Base-by-base conservation (phyloP, 208 protist genomes). In the Trypanosoma melophagium region DNA sequence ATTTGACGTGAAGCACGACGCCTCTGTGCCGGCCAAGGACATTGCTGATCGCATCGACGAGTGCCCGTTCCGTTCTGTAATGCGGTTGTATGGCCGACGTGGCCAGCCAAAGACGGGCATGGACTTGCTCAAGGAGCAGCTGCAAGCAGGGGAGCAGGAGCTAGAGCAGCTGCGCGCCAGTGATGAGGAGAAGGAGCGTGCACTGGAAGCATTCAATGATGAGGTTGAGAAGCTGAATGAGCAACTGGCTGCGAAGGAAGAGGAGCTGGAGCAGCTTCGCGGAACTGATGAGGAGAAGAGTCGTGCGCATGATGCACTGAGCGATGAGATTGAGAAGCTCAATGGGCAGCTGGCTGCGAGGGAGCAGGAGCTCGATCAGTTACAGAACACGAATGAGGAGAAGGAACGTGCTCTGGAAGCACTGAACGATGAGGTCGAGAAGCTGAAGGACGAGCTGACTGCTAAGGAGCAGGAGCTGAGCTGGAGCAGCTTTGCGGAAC, bases 401-500 rank as follows among this genome's bases (percentile, higher is more conserved):
- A 66, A 51, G 40, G 60, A 47, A 22, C 50, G 50, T 22, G 14
- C 38, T 17, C 25, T 74, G 52, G 55, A 54, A 19, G 17, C 52
- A 22, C 14, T 58, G 31, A 16, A 60, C 10, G 62, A 54, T 41
- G 60, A 67, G 14, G 61, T 74, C 21, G 57, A 70, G 54, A 67
- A 80, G 4, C 61, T 68, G 17, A 47, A 80, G 44, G 35, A 57
- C 5, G 14, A 68, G 21, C 51, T 68, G 52, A n/a, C 35, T 45
- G 49, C 38, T 1, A 52, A 68, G 51, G 49, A 68, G 16, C 51
- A 68, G 50, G 51, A 66, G 38, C 5, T 54, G 1, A 35, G 28
- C 51, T 68, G 49, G 17, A 35, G 28, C 28, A 35, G 5, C 5
- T 35, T 7, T 5, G 5, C 1, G 5, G 24, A 2, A 41, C 25